Evolutionary conservation across 2,329 filamentous ascomycete species (phyloP).

Genomic region (Sclerotinia trifoliorum): DNA sequence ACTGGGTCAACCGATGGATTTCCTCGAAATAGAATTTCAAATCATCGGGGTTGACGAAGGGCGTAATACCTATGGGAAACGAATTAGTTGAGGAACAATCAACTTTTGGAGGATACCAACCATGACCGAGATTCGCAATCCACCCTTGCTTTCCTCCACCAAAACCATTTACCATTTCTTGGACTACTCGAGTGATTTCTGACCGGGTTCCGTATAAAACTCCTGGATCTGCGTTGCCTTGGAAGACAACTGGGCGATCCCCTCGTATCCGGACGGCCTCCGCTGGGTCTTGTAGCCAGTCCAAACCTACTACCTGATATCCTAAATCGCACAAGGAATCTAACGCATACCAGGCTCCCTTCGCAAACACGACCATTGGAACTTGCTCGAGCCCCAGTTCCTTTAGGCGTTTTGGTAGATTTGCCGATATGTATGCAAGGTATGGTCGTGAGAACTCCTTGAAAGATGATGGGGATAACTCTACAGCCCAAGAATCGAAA

Average conservation of each 20-base stretch:
- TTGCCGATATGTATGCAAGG: conserved; percentile 75
- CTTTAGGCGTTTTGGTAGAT: conserved; percentile 71
- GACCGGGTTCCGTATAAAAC: conserved; percentile 82
- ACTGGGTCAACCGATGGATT: conserved; percentile 66
- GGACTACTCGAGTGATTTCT: conserved; percentile 77
- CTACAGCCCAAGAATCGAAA: conserved; percentile 97
- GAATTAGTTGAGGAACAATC: conserved; percentile 29
- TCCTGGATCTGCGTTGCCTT: conserved; percentile 95
- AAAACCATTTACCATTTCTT: conserved; percentile 87
- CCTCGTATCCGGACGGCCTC: conserved; percentile 79
- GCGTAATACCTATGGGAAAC: conserved; percentile 71
- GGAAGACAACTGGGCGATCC: conserved; percentile 72
- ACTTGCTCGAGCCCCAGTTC: conserved; percentile 76
- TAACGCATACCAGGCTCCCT: conserved; percentile 94
- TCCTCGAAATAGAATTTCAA: conserved; percentile 93
- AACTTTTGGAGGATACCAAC: conserved; percentile 51
- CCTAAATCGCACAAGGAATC: conserved; percentile 83
- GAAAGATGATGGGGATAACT: conserved; percentile 82
- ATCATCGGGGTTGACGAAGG: conserved; percentile 89
- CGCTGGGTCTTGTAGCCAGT: conserved; percentile 90
- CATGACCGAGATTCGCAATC: conserved; percentile 96
- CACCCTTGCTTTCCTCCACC: conserved; percentile 78
- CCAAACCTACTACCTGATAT: conserved; percentile 90
- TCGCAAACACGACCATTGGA: conserved; percentile 97
- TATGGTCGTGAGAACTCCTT: conserved; percentile 84